Evolutionary conservation across 345 rosid species (phyloP).

Genomic region (Hibiscus syriacus): DNA sequence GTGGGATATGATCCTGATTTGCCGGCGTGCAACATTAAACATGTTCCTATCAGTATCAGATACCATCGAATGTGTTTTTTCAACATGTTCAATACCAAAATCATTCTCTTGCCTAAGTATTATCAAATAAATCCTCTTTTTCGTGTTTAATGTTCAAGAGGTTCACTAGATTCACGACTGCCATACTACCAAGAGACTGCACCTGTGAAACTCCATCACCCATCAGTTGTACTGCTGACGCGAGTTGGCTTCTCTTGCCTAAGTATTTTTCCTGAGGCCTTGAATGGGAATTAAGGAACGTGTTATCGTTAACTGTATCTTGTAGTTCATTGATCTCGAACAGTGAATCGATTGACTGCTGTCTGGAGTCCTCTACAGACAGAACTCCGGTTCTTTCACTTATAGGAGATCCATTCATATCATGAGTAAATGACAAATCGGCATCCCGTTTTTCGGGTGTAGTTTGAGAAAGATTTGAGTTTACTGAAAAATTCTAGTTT

Average conservation of each 20-base stretch:
- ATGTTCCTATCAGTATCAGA: conserved; percentile 46
- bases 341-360: conserved; percentile 33
- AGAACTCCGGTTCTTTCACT: conserved; percentile 39
- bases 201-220: conserved; percentile 98
- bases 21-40: conserved; percentile 66
- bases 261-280: conserved; percentile 29
- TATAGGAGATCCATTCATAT: conserved; percentile 12
- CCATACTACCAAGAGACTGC: conserved; percentile 83
- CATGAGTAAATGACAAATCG: conserved; percentile 26
- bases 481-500: conserved; percentile 29
- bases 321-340: conserved; percentile 61
- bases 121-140: conserved; percentile 48
- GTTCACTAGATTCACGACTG: conserved; percentile 74
- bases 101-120: conserved; percentile 43
- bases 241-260: conserved; percentile 54
- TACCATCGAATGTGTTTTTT: conserved; percentile 55
- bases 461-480: neutral
- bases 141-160: conserved; percentile 69
- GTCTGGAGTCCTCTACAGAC: conserved; percentile 32
- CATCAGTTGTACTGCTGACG: conserved; percentile 81
- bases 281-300: conserved; percentile 29
- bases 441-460: conserved; percentile 34
- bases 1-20: conserved; percentile 74
- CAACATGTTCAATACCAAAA: conserved; percentile 25
- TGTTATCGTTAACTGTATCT: conserved; percentile 36